Percentiles rank a stretch among this genome's conserved stretches.
Evolutionary conservation across 768 basidiomycete genomes (phyloP).

Genomic region (Trametes cinnabarina): DNA sequence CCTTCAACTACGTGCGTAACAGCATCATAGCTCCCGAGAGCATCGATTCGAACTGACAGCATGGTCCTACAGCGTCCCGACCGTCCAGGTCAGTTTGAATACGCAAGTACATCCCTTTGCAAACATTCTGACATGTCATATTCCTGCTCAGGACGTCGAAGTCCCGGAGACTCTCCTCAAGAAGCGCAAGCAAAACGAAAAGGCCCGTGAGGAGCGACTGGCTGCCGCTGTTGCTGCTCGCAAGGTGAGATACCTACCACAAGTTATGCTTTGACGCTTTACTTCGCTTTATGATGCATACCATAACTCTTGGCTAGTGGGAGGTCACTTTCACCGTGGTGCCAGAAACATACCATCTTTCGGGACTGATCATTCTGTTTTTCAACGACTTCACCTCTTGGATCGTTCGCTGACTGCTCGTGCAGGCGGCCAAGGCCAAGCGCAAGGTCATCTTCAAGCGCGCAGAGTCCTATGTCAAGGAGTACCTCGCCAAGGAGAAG

Average conservation of each 20-base stretch:
- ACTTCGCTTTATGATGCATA: conserved; percentile 74
- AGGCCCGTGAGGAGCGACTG: conserved; percentile 91
- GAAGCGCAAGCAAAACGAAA: conserved; percentile 98
- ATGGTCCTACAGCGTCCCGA: conserved; percentile 39
- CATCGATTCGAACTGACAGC: conserved; percentile 10
- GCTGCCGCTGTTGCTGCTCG: conserved; percentile 79
- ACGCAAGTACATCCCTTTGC: not conserved
- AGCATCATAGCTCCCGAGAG: not conserved
- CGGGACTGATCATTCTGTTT: conserved; percentile 61
- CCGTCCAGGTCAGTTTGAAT: conserved; percentile 41
- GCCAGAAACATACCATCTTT: conserved; percentile 94
- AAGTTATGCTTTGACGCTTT: not conserved
- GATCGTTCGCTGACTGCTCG: conserved; percentile 3
- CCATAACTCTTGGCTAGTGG: conserved; percentile 75
- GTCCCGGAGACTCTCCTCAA: conserved; percentile 99
- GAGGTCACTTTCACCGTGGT: conserved; percentile 51
- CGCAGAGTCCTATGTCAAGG: conserved; percentile 96
- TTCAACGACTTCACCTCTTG: not conserved
- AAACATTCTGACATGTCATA: conserved; percentile 3
- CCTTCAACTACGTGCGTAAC: conserved; percentile 52
- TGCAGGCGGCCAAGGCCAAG: conserved; percentile 83
- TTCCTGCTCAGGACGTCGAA: conserved; percentile 68
- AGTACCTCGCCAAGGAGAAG: conserved; percentile 88
- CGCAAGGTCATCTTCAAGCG: conserved; percentile 99
- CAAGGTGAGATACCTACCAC: conserved; percentile 62